These are phyloP conservation scores for Pseudocercospora vitis DNA, from an alignment of 2,329 filamentous ascomycete genomes.

Conservation along the genomic window DNA sequence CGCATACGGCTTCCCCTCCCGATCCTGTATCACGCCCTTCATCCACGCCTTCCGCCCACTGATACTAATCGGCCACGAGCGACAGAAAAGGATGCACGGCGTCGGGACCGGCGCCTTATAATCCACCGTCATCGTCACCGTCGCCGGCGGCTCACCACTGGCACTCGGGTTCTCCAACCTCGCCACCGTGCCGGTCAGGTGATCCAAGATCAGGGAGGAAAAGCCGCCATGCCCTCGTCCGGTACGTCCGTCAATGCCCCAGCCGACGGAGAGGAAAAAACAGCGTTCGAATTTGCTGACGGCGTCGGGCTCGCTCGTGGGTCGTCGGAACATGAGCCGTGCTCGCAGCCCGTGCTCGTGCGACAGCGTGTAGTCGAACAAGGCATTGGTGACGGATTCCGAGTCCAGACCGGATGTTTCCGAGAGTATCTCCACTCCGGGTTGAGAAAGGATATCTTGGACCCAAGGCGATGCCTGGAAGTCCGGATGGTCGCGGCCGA, in stretches of 20 bases:
- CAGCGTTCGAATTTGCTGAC: slow-evolving; percentile 22
- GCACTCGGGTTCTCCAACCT: background rate
- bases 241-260: slow-evolving; percentile 25
- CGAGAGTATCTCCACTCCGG: background rate
- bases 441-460: slow-evolving; percentile 12
- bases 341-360: slow-evolving; percentile 19
- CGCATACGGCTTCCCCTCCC: slow-evolving; percentile 22
- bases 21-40: slow-evolving; percentile 25
- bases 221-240: slow-evolving; percentile 30
- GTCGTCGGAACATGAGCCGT: slow-evolving; percentile 21
- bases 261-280: slow-evolving; percentile 25
- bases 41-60: slow-evolving; percentile 26
- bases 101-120: slow-evolving; percentile 28
- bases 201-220: slow-evolving; percentile 26
- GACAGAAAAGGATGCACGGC: slow-evolving; percentile 24
- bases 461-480: slow-evolving; percentile 19
- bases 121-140: slow-evolving; percentile 28
- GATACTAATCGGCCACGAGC: slow-evolving; percentile 25
- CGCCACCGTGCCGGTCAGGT: slow-evolving; percentile 21
- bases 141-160: slow-evolving; percentile 20
- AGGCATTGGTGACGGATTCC: slow-evolving; percentile 14
- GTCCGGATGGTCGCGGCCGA: slow-evolving; percentile 16
- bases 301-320: slow-evolving; percentile 23
- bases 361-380: slow-evolving; percentile 24
- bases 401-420: background rate